Evolutionary conservation across 2,329 filamentous ascomycete species (phyloP), one percentile per base, ranked within the genome.

Genomic region (Penicillium italicum): DNA sequence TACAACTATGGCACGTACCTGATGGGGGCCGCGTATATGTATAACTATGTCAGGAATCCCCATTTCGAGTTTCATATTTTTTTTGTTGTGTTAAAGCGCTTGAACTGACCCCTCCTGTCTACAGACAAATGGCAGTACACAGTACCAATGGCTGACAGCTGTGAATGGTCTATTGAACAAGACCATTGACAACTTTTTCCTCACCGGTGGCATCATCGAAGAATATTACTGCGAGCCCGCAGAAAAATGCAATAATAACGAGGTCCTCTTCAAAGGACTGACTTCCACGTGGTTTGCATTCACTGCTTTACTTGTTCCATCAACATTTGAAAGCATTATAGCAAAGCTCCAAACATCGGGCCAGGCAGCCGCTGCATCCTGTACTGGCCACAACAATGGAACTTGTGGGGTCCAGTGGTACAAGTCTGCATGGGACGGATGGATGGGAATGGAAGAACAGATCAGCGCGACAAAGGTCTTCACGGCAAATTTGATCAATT

Each of bases 211-310:
- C 7, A 58, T 64, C 4, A 56, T 65, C 12, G 57, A 65, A 10
- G 89, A 93, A 71, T 73, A 83, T 3, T 77, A 84, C 12, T 93
- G 89, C 74, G 88, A 91, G 62, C 74, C 79, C 3, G 73, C 67
- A 2, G 68, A 71, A 22, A 80, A 75, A 20, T 93, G 90, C 76
- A 86, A 86, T 50, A 78, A 82, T 16, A 65, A 65, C 20, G 62
- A 65, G 36, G 58, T 65, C n/a, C 83, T 83, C 1, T 91, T 88
- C 81, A 90, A 90, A 72, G 87, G 86, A 33, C 85, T 86, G 53
- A 77, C 89, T n/a, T 80, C 85, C 62, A 81, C 85, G 24, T 89
- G 86, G 84, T 74, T 90, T 61, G 78, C 83, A 1, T 78, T 81
- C 18, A 79, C 82, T 1, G 81, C 83, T 6, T 79, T 86, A 61